Conservation (phyloP, 768 basidiomycete species). For the Tricholoma terreum region DNA sequence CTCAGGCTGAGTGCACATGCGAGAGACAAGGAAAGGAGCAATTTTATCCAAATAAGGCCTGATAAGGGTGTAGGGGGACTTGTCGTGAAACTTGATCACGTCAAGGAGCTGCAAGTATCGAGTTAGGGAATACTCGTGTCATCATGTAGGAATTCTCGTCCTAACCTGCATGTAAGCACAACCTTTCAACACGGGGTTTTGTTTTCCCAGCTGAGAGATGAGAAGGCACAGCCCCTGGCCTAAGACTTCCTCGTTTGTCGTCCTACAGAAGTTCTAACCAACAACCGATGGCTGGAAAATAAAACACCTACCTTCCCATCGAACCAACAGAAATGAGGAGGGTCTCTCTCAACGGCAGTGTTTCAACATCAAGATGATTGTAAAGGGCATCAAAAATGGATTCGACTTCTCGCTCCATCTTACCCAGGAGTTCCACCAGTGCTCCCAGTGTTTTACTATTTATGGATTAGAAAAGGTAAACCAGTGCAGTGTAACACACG, state of each 20-base stretch:
- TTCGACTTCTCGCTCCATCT: slow-evolving; percentile 34
- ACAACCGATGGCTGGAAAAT: not conserved
- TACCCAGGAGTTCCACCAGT: slow-evolving; percentile 37
- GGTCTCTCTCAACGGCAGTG: slow-evolving; percentile 57
- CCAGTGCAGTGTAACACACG: not conserved
- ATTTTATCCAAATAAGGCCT: slow-evolving; percentile 68
- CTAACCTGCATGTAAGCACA: slow-evolving; percentile 65
- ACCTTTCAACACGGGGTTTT: slow-evolving; percentile 68
- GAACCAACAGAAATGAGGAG: slow-evolving; percentile 57
- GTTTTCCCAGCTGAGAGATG: slow-evolving; percentile 62
- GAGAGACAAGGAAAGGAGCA: slow-evolving; percentile 59
- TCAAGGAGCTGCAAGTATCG: slow-evolving; percentile 46
- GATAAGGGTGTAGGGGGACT: slow-evolving; percentile 62
- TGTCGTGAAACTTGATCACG: slow-evolving; percentile 55
- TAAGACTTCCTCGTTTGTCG: slow-evolving; percentile 48
- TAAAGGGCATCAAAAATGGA: slow-evolving; percentile 44
- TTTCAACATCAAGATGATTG: slow-evolving; percentile 43
- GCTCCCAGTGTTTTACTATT: slow-evolving; percentile 47
- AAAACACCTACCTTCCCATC: slow-evolving; percentile 44
- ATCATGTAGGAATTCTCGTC: not conserved
- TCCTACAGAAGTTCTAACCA: slow-evolving; percentile 30
- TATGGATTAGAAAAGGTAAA: not conserved
- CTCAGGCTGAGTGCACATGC: slow-evolving; percentile 54
- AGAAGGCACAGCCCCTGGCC: slow-evolving; percentile 59
- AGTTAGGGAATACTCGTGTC: not conserved